A percentile compares a stretch with the other conserved stretches of the same genome.
These are phyloP conservation scores for Trichoderma orchidacearum DNA, from an alignment of 495 filamentous ascomycete genomes.

Conservation along the genomic window DNA sequence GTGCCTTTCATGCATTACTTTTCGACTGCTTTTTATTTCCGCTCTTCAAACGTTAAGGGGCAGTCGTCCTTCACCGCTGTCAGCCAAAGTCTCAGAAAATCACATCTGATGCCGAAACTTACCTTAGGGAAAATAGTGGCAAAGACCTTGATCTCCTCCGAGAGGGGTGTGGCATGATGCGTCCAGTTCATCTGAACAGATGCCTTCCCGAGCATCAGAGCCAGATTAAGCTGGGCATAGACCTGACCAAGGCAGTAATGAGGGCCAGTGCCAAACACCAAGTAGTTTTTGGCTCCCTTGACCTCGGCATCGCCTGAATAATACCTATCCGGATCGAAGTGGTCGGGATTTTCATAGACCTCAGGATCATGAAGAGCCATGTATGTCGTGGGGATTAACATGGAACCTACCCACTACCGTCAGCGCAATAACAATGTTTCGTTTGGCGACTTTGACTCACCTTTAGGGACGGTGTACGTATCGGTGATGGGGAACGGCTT, in stretches of 20 bases:
- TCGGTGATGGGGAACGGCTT: conserved; percentile 87
- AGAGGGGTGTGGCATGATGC: conserved; percentile 64
- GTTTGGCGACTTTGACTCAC: conserved; percentile 14
- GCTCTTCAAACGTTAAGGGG: conserved; percentile 46
- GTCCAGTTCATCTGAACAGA: conserved; percentile 82
- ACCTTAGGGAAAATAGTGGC: conserved; percentile 96
- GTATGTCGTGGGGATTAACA: conserved; percentile 87
- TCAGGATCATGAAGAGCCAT: conserved; percentile 88
- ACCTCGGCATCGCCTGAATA: conserved; percentile 76
- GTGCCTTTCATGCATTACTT: background rate
- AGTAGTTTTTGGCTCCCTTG: conserved; percentile 87
- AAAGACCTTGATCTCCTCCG: conserved; percentile 96
- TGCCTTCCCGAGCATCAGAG: conserved; percentile 89
- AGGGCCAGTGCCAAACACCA: conserved; percentile 91
- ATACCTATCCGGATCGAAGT: conserved; percentile 86
- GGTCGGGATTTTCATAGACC: conserved; percentile 78
- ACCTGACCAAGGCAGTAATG: conserved; percentile 95
- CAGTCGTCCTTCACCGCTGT: conserved; percentile 40
- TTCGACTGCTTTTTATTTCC: conserved; percentile 11
- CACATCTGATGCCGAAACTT: conserved; percentile 13
- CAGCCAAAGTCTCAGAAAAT: background rate
- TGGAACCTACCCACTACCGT: conserved; percentile 41
- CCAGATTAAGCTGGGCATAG: conserved; percentile 83
- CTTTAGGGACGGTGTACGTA: conserved; percentile 80
- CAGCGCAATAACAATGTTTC: background rate